Evolutionary conservation across 1,284 basidiomycete species (phyloP).

Genomic region (Sanguinoderma infundibulare): DNA sequence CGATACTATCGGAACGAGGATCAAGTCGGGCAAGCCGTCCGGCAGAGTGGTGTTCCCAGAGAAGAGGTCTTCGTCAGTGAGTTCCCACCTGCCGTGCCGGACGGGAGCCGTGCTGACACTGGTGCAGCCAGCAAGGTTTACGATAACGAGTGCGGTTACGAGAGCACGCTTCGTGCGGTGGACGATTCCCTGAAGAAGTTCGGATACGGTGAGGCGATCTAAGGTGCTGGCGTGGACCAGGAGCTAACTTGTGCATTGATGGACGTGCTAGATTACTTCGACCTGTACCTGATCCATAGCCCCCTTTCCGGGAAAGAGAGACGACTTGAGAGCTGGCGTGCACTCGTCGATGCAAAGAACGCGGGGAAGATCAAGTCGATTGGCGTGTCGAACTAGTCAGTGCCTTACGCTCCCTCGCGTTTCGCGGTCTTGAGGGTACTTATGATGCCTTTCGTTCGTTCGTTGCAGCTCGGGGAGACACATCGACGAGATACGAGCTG

Average conservation of each 20-base stretch:
- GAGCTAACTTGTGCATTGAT: neutral
- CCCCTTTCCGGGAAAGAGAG: constrained; percentile 46
- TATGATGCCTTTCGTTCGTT: neutral
- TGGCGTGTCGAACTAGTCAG: constrained; percentile 68
- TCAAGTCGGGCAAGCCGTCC: constrained; percentile 60
- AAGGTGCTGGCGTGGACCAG: neutral
- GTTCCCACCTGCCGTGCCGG: constrained; percentile 23
- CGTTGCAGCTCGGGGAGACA: constrained; percentile 66
- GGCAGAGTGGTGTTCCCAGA: constrained; percentile 53
- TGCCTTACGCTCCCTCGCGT: neutral
- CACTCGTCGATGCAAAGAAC: constrained; percentile 46
- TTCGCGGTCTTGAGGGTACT: neutral
- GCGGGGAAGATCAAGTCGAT: constrained; percentile 58
- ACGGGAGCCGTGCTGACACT: neutral
- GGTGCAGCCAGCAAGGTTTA: constrained; percentile 26
- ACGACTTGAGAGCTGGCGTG: constrained; percentile 51
- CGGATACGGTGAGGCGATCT: constrained; percentile 21
- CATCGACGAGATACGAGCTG: constrained; percentile 71
- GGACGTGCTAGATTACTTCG: constrained; percentile 50
- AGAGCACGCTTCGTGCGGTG: constrained; percentile 22
- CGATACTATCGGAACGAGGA: constrained; percentile 78
- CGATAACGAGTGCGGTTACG: constrained; percentile 25
- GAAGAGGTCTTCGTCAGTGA: constrained; percentile 72
- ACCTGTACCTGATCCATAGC: constrained; percentile 65
- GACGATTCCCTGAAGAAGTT: constrained; percentile 26